Evolutionary conservation across 2,329 filamentous ascomycete species (phyloP).

Genomic region (Microthyrium microscopicum): DNA sequence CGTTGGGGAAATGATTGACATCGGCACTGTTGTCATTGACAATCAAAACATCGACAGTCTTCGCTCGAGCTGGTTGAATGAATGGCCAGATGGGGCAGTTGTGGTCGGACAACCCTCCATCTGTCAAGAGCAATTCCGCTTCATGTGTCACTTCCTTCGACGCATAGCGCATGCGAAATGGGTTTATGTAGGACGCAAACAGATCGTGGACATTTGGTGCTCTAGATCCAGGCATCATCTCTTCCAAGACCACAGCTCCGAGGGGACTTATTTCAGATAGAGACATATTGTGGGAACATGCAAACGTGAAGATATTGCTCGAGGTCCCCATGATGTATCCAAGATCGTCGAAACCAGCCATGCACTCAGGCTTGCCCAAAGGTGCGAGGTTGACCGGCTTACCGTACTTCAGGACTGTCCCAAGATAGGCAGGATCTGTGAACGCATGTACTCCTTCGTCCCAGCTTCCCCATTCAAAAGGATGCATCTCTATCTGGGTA

Average conservation of each 20-base stretch:
- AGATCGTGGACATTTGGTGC: conserved; percentile 18
- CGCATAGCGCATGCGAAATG: conserved; percentile 33
- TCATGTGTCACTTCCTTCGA: conserved; percentile 25
- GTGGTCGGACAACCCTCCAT: conserved; percentile 31
- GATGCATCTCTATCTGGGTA: conserved; percentile 47
- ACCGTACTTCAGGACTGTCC: conserved; percentile 40
- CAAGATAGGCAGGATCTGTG: conserved; percentile 41
- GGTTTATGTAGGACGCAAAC: conserved; percentile 44
- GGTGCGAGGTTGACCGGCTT: conserved; percentile 21
- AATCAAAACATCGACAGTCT: conserved; percentile 47
- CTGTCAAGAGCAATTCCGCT: conserved; percentile 28
- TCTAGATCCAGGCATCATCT: conserved; percentile 16
- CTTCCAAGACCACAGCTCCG: conserved; percentile 13
- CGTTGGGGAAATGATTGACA: conserved; percentile 43
- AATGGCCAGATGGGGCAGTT: conserved; percentile 37
- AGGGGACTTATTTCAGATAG: conserved; percentile 4
- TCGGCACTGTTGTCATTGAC: conserved; percentile 50
- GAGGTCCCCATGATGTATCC: conserved; percentile 31
- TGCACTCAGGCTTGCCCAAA: too few relatives aligned
- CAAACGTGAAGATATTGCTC: conserved; percentile 27
- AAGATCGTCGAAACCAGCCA: conserved; percentile 31
- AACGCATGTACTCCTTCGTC: conserved; percentile 45
- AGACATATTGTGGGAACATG: conserved; percentile 18
- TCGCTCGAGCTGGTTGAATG: conserved; percentile 31
- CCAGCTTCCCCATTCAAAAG: conserved; percentile 50